Evolutionary conservation across 345 rosid genomes (phyloP).

Genomic region (Adansonia digitata): DNA sequence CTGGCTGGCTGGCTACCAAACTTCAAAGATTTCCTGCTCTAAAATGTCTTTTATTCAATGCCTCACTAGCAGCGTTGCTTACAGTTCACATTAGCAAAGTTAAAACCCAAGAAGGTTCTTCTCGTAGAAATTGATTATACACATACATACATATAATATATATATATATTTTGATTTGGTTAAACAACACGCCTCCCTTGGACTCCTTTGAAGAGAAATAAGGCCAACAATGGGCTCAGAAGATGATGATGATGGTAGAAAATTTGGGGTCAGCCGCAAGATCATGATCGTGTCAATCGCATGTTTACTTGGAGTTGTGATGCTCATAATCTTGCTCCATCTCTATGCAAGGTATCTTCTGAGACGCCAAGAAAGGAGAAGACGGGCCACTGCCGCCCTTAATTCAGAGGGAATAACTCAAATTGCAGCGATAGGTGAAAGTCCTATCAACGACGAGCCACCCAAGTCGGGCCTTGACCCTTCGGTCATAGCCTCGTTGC

Average conservation of each 20-base stretch:
- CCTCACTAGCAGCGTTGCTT: not conserved
- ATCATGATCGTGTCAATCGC: slow-evolving; percentile 9
- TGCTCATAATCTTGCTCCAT: not conserved
- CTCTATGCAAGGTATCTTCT: slow-evolving; percentile 1
- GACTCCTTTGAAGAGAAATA: not conserved
- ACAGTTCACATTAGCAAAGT: not conserved
- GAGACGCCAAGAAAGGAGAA: slow-evolving; percentile 6
- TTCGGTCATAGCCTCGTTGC: slow-evolving; percentile 33
- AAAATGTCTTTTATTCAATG: not conserved
- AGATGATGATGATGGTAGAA: not conserved
- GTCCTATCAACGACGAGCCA: not conserved
- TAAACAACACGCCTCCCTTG: not conserved
- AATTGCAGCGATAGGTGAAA: not conserved
- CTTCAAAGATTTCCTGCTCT: not conserved
- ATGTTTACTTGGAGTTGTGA: slow-evolving; percentile 1
- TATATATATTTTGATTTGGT: not conserved
- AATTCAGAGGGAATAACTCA: not conserved
- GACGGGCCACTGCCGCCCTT: not conserved
- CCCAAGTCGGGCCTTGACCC: slow-evolving; percentile 34
- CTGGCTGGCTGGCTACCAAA: not conserved
- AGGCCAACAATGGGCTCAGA: not conserved
- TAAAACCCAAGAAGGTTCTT: no score
- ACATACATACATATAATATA: not conserved
- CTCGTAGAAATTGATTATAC: not conserved
- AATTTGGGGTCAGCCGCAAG: not conserved